Percentiles rank a stretch among this genome's conserved stretches.
phyloP scores from a whole-genome alignment of 257 asterid species.

The Nicotiana obtusifolia region DNA sequence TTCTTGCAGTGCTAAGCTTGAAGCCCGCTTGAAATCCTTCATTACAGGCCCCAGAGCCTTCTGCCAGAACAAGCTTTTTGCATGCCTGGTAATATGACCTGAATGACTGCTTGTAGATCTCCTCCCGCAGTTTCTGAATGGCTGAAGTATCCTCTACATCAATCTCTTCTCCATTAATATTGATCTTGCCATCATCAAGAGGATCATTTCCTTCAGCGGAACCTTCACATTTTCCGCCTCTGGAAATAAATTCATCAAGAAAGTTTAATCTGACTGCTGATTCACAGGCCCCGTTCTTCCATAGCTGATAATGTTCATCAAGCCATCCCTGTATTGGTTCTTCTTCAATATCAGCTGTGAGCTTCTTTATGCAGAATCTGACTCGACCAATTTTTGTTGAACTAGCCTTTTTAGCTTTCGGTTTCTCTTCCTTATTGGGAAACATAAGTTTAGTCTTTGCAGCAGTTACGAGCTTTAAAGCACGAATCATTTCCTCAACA shows the following conservation, averaged over 20 bases:
- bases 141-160: slow-evolving; percentile 62
- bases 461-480: slow-evolving; percentile 80
- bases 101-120: slow-evolving; percentile 71
- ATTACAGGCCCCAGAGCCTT: slow-evolving; percentile 93
- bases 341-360: slow-evolving; percentile 90
- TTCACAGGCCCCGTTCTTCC: slow-evolving; percentile 92
- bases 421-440: slow-evolving; percentile 61
- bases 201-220: slow-evolving; percentile 54
- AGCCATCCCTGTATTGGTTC: slow-evolving; percentile 99
- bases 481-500: slow-evolving; percentile 93
- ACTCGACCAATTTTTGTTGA: slow-evolving; percentile 69
- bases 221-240: slow-evolving; percentile 38
- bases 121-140: slow-evolving; percentile 62
- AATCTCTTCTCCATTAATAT: slow-evolving; percentile 58
- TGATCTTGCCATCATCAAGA: slow-evolving; percentile 45
- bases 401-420: slow-evolving; percentile 72
- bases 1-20: slow-evolving; percentile 71
- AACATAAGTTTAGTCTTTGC: slow-evolving; percentile 63
- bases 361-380: slow-evolving; percentile 66
- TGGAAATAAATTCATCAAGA: slow-evolving; percentile 75
- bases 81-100: slow-evolving; percentile 84
- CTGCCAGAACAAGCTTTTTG: slow-evolving; percentile 59
- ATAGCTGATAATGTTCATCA: slow-evolving; percentile 85
- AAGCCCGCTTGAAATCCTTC: slow-evolving; percentile 92
- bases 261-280: slow-evolving; percentile 82